Evolutionary conservation across 148 eudicot genomes (phyloP).

Genomic region (Arctostaphylos glauca): DNA sequence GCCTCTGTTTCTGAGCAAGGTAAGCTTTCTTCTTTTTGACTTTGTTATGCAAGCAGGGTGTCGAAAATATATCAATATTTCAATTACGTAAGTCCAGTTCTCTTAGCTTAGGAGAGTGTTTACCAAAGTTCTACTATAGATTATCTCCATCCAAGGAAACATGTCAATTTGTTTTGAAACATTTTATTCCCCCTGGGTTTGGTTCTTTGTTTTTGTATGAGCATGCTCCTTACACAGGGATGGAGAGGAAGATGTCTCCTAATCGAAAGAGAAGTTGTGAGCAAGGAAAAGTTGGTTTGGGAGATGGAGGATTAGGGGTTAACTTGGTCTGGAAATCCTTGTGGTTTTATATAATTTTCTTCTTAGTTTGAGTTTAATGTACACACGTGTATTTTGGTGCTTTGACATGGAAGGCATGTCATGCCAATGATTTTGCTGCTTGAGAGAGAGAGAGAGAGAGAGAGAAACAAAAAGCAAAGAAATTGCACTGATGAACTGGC

Average conservation of each 20-base stretch:
- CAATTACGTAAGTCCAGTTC: neutral
- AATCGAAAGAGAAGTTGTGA: neutral
- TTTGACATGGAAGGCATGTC: neutral
- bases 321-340: neutral
- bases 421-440: neutral
- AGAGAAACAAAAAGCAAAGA: neutral
- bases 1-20: conserved; percentile 90
- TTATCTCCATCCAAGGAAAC: neutral
- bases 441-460: neutral
- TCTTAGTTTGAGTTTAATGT: neutral
- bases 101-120: neutral
- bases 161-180: neutral
- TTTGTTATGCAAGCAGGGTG: neutral
- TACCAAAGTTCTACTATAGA: neutral
- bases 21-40: conserved; percentile 24
- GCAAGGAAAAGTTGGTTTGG: neutral
- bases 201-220: neutral
- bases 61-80: neutral
- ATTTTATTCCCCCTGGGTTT: neutral
- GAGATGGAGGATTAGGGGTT: neutral
- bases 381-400: neutral
- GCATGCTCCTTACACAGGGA: neutral
- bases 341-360: neutral
- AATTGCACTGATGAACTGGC: too few species aligned
- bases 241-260: neutral